phyloP scores from a whole-genome alignment of 2,329 filamentous ascomycete genomes.

The Penicillium nordicum region DNA sequence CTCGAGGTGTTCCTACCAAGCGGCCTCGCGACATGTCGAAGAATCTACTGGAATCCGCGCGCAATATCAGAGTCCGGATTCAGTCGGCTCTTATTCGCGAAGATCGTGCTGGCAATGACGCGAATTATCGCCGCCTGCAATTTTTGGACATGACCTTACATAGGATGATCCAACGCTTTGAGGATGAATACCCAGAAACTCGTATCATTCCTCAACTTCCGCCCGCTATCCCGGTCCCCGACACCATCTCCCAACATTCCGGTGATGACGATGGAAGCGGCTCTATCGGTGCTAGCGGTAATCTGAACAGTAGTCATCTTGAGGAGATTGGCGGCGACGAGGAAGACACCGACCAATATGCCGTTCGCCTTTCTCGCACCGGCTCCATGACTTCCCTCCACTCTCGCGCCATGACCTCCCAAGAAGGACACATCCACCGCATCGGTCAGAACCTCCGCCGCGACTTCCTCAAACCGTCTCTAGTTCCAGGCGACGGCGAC shows the following conservation, averaged over 20 bases:
- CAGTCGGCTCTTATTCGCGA: slow-evolving; percentile 80
- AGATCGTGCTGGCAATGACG: slow-evolving; percentile 65
- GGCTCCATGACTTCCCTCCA: slow-evolving; percentile 67
- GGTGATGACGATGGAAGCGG: slow-evolving; percentile 31
- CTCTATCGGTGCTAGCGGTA: slow-evolving; percentile 32
- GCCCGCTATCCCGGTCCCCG: slow-evolving; percentile 22
- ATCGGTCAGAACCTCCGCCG: slow-evolving; percentile 65
- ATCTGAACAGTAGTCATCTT: slow-evolving; percentile 26
- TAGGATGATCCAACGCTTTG: slow-evolving; percentile 91
- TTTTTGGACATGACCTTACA: slow-evolving; percentile 87
- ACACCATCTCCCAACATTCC: slow-evolving; percentile 35
- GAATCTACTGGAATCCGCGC: slow-evolving; percentile 78
- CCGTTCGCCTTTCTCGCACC: slow-evolving; percentile 54
- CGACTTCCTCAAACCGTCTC: slow-evolving; percentile 55
- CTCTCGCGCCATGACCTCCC: slow-evolving; percentile 60
- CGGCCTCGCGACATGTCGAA: slow-evolving; percentile 93
- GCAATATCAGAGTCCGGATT: slow-evolving; percentile 79
- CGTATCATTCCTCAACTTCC: slow-evolving; percentile 47
- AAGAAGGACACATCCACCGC: slow-evolving; percentile 68
- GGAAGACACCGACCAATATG: slow-evolving; percentile 43
- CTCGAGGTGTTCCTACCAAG: slow-evolving; percentile 48
- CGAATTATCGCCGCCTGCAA: slow-evolving; percentile 73
- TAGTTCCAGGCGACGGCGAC: slow-evolving; percentile 38
- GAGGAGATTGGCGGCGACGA: slow-evolving; percentile 38
- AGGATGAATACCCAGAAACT: slow-evolving; percentile 92